phyloP scores from a whole-genome alignment of 345 rosid species.

The Citrus sinensis region DNA sequence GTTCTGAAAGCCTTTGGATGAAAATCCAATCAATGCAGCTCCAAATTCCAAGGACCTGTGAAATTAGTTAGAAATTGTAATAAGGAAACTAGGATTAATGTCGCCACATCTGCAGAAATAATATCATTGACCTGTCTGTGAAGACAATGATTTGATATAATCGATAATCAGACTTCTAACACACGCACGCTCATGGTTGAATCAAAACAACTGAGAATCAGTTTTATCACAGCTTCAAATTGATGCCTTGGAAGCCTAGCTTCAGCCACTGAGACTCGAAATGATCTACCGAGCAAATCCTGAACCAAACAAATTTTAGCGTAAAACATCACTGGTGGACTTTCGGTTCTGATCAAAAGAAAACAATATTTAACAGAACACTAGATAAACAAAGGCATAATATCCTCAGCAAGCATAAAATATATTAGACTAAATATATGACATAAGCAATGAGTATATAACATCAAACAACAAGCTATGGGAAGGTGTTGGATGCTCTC shows the following conservation, averaged over 20 bases:
- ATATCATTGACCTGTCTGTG: not conserved
- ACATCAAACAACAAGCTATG: not conserved
- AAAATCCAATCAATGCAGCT: too few relatives aligned
- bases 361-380: not conserved
- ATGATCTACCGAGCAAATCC: constrained; percentile 86
- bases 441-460: too few relatives aligned
- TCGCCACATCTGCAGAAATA: not conserved
- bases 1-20: too few relatives aligned
- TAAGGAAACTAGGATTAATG: not conserved
- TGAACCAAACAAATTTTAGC: constrained; percentile 22
- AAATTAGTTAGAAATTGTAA: constrained; percentile 5
- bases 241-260: constrained; percentile 33
- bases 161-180: not conserved
- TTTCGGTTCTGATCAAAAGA: not conserved
- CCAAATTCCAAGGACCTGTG: constrained; percentile 8
- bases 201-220: not conserved
- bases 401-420: not conserved
- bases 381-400: not conserved
- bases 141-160: not conserved
- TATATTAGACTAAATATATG: not conserved
- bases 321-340: too few relatives aligned
- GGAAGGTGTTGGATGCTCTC: too few relatives aligned
- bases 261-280: constrained; percentile 86
- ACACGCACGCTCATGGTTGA: not conserved
- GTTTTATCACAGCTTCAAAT: not conserved